Conservation (phyloP, 2,329 filamentous ascomycete species). For the Dactylellina drechsleri region DNA sequence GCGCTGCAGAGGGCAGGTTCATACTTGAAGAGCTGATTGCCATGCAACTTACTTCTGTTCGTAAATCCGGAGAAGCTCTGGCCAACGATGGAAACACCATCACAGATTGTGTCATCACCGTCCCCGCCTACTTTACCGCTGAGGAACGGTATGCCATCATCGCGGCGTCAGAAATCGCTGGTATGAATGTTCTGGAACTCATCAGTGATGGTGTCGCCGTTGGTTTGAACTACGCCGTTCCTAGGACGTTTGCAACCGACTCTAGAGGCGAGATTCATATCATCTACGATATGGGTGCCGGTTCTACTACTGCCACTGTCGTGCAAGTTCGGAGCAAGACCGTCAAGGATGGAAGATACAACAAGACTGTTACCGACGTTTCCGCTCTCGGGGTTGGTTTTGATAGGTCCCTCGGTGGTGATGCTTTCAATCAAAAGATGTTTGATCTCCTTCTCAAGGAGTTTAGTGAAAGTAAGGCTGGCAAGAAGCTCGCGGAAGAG, state of each 20-base stretch:
- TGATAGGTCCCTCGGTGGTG: slow-evolving; percentile 89
- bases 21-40: slow-evolving; percentile 92
- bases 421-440: slow-evolving; percentile 86
- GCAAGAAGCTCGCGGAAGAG: slow-evolving; percentile 50
- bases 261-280: slow-evolving; percentile 84
- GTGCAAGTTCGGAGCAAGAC: slow-evolving; percentile 87
- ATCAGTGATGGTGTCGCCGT: slow-evolving; percentile 92
- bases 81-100: slow-evolving; percentile 79
- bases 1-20: slow-evolving; percentile 68
- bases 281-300: slow-evolving; percentile 97
- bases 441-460: slow-evolving; percentile 81
- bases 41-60: slow-evolving; percentile 94
- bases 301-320: slow-evolving; percentile 88
- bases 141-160: slow-evolving; percentile 90
- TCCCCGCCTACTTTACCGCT: slow-evolving; percentile 87
- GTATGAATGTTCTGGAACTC: slow-evolving; percentile 83
- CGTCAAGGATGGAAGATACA: slow-evolving; percentile 93
- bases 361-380: slow-evolving; percentile 98
- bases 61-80: slow-evolving; percentile 83
- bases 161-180: slow-evolving; percentile 85
- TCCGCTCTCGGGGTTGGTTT: slow-evolving; percentile 85
- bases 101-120: slow-evolving; percentile 84
- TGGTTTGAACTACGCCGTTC: slow-evolving; percentile 93
- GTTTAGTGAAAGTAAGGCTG: slow-evolving; percentile 50
- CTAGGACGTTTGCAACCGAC: slow-evolving; percentile 77